Conservation (phyloP, 1,284 basidiomycete genomes). For the Cutaneotrichosporon mucoides region DNA sequence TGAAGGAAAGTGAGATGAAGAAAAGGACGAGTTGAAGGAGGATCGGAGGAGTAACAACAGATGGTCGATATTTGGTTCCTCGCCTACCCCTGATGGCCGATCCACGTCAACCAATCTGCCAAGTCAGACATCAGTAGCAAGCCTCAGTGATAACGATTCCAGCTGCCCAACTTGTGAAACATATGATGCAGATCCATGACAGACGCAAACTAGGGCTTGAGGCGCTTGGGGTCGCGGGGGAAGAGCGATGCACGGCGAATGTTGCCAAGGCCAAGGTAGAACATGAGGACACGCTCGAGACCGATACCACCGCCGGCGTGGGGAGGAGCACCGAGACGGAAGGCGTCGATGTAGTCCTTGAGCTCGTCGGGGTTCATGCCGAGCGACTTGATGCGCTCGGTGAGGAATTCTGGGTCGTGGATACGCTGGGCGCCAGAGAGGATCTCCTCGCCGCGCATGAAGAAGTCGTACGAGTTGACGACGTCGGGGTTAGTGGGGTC, state of each 20-base stretch:
- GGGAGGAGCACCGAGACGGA: constrained; percentile 88
- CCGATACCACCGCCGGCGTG: constrained; percentile 61
- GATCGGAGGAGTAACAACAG: too few species aligned
- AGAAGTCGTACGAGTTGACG: constrained; percentile 99
- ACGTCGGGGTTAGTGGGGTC: constrained; percentile 82
- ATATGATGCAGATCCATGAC: background rate
- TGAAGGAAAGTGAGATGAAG: too few species aligned
- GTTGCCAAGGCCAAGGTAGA: constrained; percentile 84
- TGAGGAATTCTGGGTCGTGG: constrained; percentile 80
- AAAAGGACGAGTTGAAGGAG: too few species aligned
- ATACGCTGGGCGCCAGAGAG: constrained; percentile 95
- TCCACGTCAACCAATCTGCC: too few species aligned
- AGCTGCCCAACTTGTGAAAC: background rate
- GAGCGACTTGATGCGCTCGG: constrained; percentile 70
- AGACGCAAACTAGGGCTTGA: constrained; percentile 43
- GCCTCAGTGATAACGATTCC: too few species aligned
- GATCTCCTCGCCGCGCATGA: constrained; percentile 99
- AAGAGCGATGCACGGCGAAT: constrained; percentile 90
- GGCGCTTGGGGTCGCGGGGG: constrained; percentile 78
- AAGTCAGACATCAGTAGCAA: too few species aligned
- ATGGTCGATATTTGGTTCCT: too few species aligned
- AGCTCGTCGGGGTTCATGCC: constrained; percentile 78
- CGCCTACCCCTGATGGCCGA: too few species aligned
- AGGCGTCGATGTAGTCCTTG: constrained; percentile 88
- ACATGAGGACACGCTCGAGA: constrained; percentile 94